Evolutionary conservation across 176 grass and related monocot species (phyloP).

Genomic region (Poa pratensis): DNA sequence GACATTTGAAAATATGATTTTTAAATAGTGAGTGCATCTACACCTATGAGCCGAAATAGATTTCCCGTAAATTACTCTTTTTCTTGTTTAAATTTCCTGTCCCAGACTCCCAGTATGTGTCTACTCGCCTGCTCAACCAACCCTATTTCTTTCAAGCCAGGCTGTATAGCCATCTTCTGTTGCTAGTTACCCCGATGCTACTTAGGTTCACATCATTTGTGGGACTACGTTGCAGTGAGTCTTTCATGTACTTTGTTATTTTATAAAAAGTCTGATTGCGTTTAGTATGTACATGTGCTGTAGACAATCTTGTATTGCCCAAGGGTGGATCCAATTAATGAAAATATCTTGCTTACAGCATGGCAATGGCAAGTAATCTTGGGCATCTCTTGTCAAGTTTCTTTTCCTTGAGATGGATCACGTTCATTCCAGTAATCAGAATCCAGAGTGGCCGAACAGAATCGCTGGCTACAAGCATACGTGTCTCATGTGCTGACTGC

Average conservation of each 20-base stretch:
- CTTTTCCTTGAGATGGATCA: background rate
- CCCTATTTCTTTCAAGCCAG: background rate
- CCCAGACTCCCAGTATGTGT: background rate
- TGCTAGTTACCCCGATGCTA: background rate
- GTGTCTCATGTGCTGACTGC: background rate
- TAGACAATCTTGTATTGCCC: background rate
- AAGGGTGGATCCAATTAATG: background rate
- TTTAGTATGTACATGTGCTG: background rate
- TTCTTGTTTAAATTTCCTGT: too few species aligned
- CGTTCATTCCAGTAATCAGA: background rate
- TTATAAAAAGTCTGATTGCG: background rate
- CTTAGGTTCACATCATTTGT: slow-evolving; percentile 19
- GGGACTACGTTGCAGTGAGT: background rate
- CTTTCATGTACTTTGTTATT: background rate
- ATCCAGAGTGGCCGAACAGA: background rate
- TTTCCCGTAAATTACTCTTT: too few species aligned
- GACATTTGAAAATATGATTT: too few species aligned
- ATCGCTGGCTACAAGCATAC: background rate
- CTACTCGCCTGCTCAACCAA: background rate
- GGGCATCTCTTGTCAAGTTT: background rate
- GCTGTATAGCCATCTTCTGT: background rate
- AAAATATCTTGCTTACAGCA: background rate
- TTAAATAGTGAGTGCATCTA: too few species aligned
- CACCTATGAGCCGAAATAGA: too few species aligned
- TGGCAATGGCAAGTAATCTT: background rate